Evolutionary conservation across 768 basidiomycete species (phyloP).

Genomic region (Steccherinum ochraceum): DNA sequence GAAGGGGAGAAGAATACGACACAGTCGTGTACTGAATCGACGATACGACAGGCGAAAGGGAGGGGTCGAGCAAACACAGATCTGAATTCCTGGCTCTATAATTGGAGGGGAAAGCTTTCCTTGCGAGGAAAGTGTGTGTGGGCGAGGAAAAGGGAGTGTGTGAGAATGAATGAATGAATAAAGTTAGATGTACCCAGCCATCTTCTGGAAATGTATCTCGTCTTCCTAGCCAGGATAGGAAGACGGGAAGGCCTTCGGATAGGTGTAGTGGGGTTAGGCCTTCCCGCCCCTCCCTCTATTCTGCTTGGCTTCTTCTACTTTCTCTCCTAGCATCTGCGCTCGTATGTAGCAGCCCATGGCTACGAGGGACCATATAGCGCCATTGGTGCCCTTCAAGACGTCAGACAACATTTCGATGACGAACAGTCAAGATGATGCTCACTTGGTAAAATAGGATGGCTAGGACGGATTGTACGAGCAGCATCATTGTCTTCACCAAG

Average conservation of each 20-base stretch:
- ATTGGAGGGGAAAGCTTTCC: no score
- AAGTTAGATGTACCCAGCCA: slow-evolving; percentile 2
- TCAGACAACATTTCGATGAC: neutral
- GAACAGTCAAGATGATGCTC: slow-evolving; percentile 10
- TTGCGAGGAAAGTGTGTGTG: neutral
- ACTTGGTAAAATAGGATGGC: slow-evolving; percentile 76
- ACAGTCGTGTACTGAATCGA: no score
- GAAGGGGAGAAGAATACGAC: no score
- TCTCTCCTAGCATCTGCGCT: slow-evolving; percentile 63
- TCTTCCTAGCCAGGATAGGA: slow-evolving; percentile 10
- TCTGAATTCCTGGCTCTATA: neutral
- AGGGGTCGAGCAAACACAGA: no score
- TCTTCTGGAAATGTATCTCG: slow-evolving; percentile 12
- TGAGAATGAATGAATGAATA: neutral
- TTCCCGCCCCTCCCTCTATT: slow-evolving; percentile 53
- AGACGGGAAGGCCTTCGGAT: slow-evolving; percentile 8
- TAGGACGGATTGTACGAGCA: slow-evolving; percentile 58
- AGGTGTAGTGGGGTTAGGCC: slow-evolving; percentile 36
- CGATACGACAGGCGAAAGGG: neutral
- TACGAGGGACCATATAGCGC: slow-evolving; percentile 72
- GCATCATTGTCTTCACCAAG: slow-evolving; percentile 51
- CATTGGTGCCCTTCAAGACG: slow-evolving; percentile 68
- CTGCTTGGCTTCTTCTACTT: slow-evolving; percentile 56
- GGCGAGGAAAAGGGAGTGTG: neutral
- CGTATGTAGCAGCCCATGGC: slow-evolving; percentile 62